Base-by-base conservation (phyloP, 176 grass and related monocot genomes). In the Raddia distichophylla region DNA sequence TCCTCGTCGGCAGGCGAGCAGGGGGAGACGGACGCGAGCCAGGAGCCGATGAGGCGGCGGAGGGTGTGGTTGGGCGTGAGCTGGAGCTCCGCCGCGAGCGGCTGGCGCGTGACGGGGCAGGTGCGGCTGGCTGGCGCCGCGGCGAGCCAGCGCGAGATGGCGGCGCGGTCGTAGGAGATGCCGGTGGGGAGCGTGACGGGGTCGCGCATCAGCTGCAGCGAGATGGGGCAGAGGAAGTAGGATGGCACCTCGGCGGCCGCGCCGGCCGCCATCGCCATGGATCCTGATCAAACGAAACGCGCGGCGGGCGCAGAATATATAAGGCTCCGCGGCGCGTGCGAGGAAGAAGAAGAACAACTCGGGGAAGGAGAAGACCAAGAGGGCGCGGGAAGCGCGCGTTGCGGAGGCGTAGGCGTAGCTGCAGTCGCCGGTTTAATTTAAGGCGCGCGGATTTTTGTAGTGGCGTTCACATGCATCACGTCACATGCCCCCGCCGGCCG, bases 1-100 rank as follows among this genome's bases (percentile, higher is more conserved):
- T 85, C 77, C 13, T 85, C 87, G 48, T 85, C 78, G 59, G 73
- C 65, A 32, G 27, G 43, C 1, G 78, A 73, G 0, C 78, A 83
- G 51, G 88, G 53, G 10, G 89, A 32, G 79, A 93, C 58, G 32
- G 86, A 74, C 32, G 73, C 70, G 84, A 89, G 78, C 96, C 96
- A 99, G 13, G 90, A 73, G 53, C 89, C 86, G 86, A 99, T 99
- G 52, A 99, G 93, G 40, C 93, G 90, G 60, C 96, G 91, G 34
- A 99, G 96, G 16, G 96, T 99, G 62, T 98, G 86, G 93, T 99
- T 99, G 61, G 96, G 96, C 52, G 96, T 99, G 40, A 99, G 86
- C 63, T 83, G 81, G 27, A 87, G 67, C 57, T 78, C 84, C 19
- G 74, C 82, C 53, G 69, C 40, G 44, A 95, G 71, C 53, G 76